These are phyloP conservation scores for Scutellaria minor DNA, from an alignment of 257 asterid species.

Conservation along the genomic window DNA sequence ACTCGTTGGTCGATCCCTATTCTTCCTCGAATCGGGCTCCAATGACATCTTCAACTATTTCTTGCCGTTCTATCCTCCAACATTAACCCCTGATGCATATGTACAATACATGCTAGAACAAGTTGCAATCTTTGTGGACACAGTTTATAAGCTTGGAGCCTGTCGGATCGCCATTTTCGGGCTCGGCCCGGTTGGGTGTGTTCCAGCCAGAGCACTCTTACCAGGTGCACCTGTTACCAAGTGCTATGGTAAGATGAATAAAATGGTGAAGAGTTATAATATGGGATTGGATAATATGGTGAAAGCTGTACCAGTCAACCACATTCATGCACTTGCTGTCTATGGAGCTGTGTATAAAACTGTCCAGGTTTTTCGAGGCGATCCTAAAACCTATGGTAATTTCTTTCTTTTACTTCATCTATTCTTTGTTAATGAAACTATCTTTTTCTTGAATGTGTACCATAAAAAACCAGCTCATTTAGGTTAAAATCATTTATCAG, in stretches of 20 bases:
- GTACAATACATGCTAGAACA: slow-evolving; percentile 57
- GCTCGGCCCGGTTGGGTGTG: slow-evolving; percentile 81
- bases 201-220: slow-evolving; percentile 62
- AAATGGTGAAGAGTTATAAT: slow-evolving; percentile 63
- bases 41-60: slow-evolving; percentile 73
- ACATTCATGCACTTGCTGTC: slow-evolving; percentile 52
- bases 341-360: slow-evolving; percentile 59
- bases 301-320: slow-evolving; percentile 38
- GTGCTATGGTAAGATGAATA: slow-evolving; percentile 72
- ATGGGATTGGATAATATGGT: slow-evolving; percentile 56
- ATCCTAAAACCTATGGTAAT: slow-evolving; percentile 59
- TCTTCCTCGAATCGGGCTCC: slow-evolving; percentile 72
- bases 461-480: no score
- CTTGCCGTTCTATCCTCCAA: slow-evolving; percentile 50
- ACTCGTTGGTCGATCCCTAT: slow-evolving; percentile 44
- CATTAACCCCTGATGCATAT: slow-evolving; percentile 52
- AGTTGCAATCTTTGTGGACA: slow-evolving; percentile 39
- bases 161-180: slow-evolving; percentile 58
- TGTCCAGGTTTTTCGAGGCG: slow-evolving; percentile 52
- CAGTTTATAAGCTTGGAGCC: slow-evolving; percentile 56
- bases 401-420: not conserved
- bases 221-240: slow-evolving; percentile 57
- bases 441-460: no score
- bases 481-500: no score
- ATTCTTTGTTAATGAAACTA: no score